A percentile compares a stretch with the other conserved stretches of the same genome.
Evolutionary conservation across 495 filamentous ascomycete species (phyloP).

Genomic region (Lophiostoma macrostomum): DNA sequence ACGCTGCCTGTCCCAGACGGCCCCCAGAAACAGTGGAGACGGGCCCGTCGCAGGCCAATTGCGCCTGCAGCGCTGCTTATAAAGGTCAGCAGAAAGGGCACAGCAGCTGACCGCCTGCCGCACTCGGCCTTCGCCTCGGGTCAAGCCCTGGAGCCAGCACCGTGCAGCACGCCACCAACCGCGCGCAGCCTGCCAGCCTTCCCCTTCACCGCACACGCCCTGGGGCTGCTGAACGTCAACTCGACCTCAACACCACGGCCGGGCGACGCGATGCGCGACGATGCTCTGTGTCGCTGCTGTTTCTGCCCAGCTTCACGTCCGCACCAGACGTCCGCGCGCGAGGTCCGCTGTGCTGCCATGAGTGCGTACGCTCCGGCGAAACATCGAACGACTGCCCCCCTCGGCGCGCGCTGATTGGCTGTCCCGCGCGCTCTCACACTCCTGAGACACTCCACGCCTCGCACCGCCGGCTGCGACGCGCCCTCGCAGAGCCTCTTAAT

Average conservation of each 20-base stretch:
- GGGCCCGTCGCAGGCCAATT: slow-evolving; percentile 10
- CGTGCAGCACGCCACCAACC: neutral
- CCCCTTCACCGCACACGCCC: neutral
- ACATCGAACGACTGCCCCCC: slow-evolving; percentile 14
- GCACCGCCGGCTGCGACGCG: slow-evolving; percentile 23
- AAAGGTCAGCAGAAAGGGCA: neutral
- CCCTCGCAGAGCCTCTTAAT: slow-evolving; percentile 25
- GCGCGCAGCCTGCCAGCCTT: too few species aligned
- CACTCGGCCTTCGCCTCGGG: slow-evolving; percentile 8
- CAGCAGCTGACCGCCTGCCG: slow-evolving; percentile 15
- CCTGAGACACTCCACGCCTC: slow-evolving; percentile 29
- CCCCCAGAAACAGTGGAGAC: too few species aligned
- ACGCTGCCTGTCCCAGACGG: too few species aligned
- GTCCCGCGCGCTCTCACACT: slow-evolving; percentile 9
- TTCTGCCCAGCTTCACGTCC: neutral
- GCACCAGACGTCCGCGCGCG: too few species aligned
- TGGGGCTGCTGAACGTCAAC: too few species aligned
- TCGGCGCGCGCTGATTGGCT: slow-evolving; percentile 20
- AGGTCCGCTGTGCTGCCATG: neutral
- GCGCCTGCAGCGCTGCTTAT: slow-evolving; percentile 7
- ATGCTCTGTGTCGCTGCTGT: neutral
- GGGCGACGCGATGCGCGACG: neutral
- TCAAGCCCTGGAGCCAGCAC: neutral
- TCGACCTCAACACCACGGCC: slow-evolving; percentile 22
- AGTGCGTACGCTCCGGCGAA: neutral